A percentile compares a stretch with the other conserved stretches of the same genome.
Evolutionary conservation across 495 filamentous ascomycete species (phyloP).

Genomic region (Penicillium cinerascens): DNA sequence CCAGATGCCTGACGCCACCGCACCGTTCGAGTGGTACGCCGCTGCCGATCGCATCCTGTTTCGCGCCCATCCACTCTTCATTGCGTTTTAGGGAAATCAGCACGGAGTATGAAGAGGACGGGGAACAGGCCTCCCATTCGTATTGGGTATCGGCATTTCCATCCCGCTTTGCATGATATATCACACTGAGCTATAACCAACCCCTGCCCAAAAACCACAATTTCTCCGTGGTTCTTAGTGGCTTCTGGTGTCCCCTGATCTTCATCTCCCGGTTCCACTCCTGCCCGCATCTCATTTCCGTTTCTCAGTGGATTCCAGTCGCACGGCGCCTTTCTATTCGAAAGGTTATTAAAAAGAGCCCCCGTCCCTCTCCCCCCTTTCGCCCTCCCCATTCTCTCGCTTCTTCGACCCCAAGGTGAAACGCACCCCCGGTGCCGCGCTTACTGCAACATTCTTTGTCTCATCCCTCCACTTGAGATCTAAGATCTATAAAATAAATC

Average conservation of each 20-base stretch:
- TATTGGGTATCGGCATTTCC: neutral
- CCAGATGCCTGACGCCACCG: constrained; percentile 14
- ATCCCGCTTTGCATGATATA: neutral
- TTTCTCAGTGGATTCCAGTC: neutral
- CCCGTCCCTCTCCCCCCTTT: neutral
- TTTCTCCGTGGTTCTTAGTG: neutral
- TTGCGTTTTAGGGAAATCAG: neutral
- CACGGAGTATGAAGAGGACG: neutral
- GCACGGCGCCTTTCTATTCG: neutral
- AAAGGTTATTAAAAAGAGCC: neutral
- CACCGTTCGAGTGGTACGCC: constrained; percentile 5
- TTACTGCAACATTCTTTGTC: constrained; percentile 18
- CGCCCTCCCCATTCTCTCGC: constrained; percentile 1
- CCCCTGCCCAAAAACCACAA: neutral
- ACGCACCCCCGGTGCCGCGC: constrained; percentile 7
- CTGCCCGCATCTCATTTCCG: neutral
- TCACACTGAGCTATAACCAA: neutral
- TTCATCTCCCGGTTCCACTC: neutral
- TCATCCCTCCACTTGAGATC: constrained; percentile 5
- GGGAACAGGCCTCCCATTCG: neutral
- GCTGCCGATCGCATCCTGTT: constrained; percentile 8
- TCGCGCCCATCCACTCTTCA: constrained; percentile 1
- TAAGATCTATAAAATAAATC: neutral
- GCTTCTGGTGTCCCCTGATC: neutral
- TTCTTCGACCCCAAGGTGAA: neutral